These are phyloP conservation scores for Hortaea werneckii DNA, from an alignment of 2,329 filamentous ascomycete genomes.

Conservation along the genomic window DNA sequence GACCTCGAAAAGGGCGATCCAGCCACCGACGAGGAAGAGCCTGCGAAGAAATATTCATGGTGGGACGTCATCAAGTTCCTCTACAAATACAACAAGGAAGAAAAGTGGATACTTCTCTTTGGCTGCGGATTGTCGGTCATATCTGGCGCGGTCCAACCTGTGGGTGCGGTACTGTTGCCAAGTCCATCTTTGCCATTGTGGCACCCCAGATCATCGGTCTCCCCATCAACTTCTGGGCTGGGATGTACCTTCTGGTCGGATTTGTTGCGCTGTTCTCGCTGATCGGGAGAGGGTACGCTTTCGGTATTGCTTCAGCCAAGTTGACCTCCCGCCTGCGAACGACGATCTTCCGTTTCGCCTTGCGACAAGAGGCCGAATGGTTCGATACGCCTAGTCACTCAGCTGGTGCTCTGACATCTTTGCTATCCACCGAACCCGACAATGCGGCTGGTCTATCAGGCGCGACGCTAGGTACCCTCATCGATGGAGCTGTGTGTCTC, in stretches of 20 bases:
- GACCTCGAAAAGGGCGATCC: background rate
- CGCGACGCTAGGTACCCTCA: conserved; percentile 37
- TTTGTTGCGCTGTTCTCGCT: background rate
- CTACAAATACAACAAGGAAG: background rate
- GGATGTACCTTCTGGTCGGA: background rate
- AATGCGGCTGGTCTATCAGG: conserved; percentile 47
- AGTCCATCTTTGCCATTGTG: background rate
- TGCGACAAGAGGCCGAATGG: conserved; percentile 81
- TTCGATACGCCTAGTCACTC: conserved; percentile 55
- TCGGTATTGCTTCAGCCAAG: background rate
- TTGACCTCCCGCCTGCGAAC: background rate
- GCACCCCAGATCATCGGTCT: background rate
- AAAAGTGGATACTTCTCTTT: background rate
- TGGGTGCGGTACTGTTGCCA: background rate
- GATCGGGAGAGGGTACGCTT: background rate
- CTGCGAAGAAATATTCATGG: background rate
- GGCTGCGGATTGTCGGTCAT: background rate
- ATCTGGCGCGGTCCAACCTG: background rate
- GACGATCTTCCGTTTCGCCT: conserved; percentile 65
- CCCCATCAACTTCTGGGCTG: background rate
- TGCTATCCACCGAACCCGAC: conserved; percentile 35
- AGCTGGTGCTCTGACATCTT: conserved; percentile 32
- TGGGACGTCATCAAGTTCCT: background rate
- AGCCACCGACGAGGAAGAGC: background rate
- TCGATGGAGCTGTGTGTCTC: conserved; percentile 32